Conservation (phyloP, 164 flowering plant species). For the Macadamia integrifolia region DNA sequence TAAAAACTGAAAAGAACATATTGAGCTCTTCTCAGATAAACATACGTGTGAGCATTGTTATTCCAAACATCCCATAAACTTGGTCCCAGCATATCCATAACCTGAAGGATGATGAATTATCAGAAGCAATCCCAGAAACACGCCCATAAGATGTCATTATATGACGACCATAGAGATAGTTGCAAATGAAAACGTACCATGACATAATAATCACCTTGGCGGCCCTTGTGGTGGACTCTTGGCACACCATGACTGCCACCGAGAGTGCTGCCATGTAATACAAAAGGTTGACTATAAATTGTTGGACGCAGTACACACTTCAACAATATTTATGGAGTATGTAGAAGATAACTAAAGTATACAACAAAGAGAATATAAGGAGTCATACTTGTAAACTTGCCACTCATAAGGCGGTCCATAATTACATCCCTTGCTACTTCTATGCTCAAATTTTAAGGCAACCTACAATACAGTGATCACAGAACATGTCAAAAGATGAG, state of each 20-base stretch:
- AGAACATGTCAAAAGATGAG: not conserved
- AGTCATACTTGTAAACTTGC: conserved; percentile 79
- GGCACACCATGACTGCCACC: conserved; percentile 95
- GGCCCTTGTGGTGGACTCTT: conserved; percentile 73
- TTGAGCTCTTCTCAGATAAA: not conserved
- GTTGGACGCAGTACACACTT: not conserved
- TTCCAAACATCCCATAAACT: conserved; percentile 98
- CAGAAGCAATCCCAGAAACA: not conserved
- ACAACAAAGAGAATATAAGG: not conserved
- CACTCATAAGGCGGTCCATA: conserved; percentile 89
- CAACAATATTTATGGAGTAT: too few relatives aligned
- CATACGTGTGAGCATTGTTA: conserved; percentile 65
- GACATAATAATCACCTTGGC: conserved; percentile 77
- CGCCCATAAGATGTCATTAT: not conserved
- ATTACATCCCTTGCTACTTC: conserved; percentile 84
- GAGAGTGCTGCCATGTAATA: conserved; percentile 46
- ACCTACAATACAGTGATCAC: conserved; percentile 37
- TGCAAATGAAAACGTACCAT: conserved; percentile 40
- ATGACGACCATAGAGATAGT: not conserved
- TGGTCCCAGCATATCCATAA: conserved; percentile 98
- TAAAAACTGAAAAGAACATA: too few relatives aligned
- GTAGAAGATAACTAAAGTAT: not conserved
- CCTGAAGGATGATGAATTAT: conserved; percentile 34
- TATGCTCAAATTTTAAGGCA: conserved; percentile 82
- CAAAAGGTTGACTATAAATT: not conserved